Base-by-base conservation (phyloP, 257 asterid species). In the Verbascum thapsus region DNA sequence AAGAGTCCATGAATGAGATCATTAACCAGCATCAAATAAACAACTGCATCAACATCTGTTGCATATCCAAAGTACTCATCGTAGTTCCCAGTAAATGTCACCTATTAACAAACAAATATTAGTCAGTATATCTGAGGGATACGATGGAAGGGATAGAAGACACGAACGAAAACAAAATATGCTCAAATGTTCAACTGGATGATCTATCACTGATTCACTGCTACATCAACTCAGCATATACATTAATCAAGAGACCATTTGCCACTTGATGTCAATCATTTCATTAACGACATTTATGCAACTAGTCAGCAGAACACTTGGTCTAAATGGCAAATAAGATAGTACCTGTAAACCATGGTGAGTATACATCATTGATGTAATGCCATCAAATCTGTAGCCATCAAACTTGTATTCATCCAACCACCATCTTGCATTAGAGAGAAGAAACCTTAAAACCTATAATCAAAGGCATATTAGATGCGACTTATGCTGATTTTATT, bases 361-460 rank as follows among this genome's bases (percentile, higher is more conserved):
- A 64, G 95, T 87, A 66, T 94, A 94, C 99, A 94, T 94, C 99
- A 94, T 94, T 53, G 99, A 94, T 58, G 99, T 94, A 71, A 90
- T 95, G 26, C 99, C 99, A 78, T 94, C 99, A 80, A 87, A 94
- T 77, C 99, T 87, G 83, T 90, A 94, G 37, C 99, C 99, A 64
- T 94, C 99, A 55, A 94, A 94, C 84, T 94, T 94, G 79, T 87
- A 94, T 83, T 92, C 97, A 82, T 88, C 98, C 83, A 92, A 80
- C 99, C 99, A 92, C 99, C 97, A 92, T 79, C 99, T 85, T 47
- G 99, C 92, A 73, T 89, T 92, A 26, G 99, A 92, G 64, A 92
- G 96, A 78, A 92, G 99, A 80, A 35, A 92, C 80, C 99, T 83
- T 53, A 87, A 76, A 35, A 92, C 99, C 99, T 92, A 76, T 63